phyloP scores from a whole-genome alignment of 2,329 filamentous ascomycete genomes.

The Claviceps monticola region DNA sequence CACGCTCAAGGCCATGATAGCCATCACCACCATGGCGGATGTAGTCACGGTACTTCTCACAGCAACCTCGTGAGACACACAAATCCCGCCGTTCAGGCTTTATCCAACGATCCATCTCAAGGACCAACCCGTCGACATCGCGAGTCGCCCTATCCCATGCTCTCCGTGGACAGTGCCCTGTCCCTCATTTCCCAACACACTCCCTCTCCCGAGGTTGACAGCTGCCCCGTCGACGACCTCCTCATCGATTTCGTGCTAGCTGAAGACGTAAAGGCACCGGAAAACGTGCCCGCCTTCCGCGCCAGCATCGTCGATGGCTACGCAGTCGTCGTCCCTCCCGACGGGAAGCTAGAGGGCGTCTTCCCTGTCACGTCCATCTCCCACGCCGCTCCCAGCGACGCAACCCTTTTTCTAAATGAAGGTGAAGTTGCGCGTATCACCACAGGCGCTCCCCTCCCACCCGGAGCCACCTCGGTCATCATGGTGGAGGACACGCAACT shows the following conservation, averaged over 20 bases:
- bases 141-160: constrained; percentile 83
- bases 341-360: constrained; percentile 55
- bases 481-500: constrained; percentile 86
- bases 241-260: constrained; percentile 71
- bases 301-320: constrained; percentile 98
- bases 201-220: constrained; percentile 44
- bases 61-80: constrained; percentile 62
- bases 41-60: constrained; percentile 34
- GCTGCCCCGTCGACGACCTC: constrained; percentile 44
- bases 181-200: constrained; percentile 58
- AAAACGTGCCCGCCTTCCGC: constrained; percentile 82
- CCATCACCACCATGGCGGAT: constrained; percentile 25
- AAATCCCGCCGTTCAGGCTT: constrained; percentile 13
- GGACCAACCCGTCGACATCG: constrained; percentile 60
- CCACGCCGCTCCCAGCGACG: constrained; percentile 49
- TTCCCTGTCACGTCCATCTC: constrained; percentile 82
- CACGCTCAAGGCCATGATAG: constrained; percentile 22
- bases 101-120: constrained; percentile 45
- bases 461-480: constrained; percentile 78
- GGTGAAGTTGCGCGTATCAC: constrained; percentile 84
- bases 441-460: constrained; percentile 81
- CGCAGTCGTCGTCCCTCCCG: constrained; percentile 55
- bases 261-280: constrained; percentile 63
- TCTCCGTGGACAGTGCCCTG: constrained; percentile 72
- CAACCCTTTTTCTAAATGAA: constrained; percentile 43